Evolutionary conservation across 148 eudicot species (phyloP).

Genomic region (Beta vulgaris): DNA sequence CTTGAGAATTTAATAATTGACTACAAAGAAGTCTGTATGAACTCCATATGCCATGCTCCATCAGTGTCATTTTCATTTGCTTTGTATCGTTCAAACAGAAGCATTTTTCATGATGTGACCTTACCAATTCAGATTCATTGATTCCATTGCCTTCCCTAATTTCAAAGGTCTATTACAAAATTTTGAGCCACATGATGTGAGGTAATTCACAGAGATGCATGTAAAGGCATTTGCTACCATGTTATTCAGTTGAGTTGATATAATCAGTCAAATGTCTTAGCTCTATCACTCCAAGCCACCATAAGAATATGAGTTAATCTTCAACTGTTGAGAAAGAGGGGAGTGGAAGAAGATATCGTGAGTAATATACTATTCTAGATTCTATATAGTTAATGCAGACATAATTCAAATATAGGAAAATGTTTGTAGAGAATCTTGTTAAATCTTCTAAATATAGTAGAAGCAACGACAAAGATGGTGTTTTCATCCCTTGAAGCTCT

Average conservation of each 20-base stretch:
- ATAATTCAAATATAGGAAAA: background rate
- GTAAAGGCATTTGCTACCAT: background rate
- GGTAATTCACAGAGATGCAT: background rate
- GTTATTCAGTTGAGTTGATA: background rate
- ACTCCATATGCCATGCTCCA: background rate
- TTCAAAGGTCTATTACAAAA: background rate
- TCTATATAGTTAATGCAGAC: background rate
- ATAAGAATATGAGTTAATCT: background rate
- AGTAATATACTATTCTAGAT: background rate
- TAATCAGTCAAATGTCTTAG: background rate
- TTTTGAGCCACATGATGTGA: background rate
- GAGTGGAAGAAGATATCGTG: background rate
- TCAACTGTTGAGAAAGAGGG: background rate
- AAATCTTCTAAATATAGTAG: background rate
- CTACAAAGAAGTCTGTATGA: background rate
- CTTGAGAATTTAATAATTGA: background rate
- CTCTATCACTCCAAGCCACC: background rate
- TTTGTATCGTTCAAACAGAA: background rate
- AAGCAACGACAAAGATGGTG: background rate
- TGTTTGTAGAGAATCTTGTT: no score
- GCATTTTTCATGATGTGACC: background rate
- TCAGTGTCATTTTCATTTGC: background rate
- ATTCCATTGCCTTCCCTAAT: background rate
- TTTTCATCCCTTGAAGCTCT: slow-evolving; percentile 3
- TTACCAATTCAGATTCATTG: background rate